Percentiles rank a stretch among this genome's conserved stretches.
phyloP scores from a whole-genome alignment of 2,329 filamentous ascomycete species.

The Stromatinia cepivora region DNA sequence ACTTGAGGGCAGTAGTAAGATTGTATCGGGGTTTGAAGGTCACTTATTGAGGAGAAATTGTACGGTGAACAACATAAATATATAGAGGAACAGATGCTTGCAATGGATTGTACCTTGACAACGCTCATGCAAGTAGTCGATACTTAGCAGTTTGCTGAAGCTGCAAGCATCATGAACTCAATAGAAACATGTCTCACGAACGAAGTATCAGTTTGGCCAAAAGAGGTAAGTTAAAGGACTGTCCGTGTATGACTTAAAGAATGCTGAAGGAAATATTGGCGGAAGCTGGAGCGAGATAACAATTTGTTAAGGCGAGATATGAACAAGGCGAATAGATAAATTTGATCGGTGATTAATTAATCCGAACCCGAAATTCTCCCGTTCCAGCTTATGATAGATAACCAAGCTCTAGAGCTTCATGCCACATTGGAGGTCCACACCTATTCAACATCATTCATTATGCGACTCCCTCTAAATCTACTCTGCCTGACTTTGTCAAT shows the following conservation, averaged over 20 bases:
- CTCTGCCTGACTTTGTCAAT: constrained; percentile 38
- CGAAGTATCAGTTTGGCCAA: neutral
- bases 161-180: neutral
- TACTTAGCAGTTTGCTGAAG: neutral
- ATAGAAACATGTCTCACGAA: no score
- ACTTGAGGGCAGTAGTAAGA: no score
- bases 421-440: constrained; percentile 19
- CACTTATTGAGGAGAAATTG: no score
- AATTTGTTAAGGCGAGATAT: neutral
- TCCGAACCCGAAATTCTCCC: neutral
- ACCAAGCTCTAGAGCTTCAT: constrained; percentile 21
- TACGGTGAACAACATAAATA: neutral
- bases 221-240: neutral
- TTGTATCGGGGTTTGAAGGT: no score
- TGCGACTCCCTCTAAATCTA: constrained; percentile 39
- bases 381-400: neutral
- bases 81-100: neutral
- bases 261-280: neutral
- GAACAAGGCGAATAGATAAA: neutral
- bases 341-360: neutral
- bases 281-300: neutral
- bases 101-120: neutral
- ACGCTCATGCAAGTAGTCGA: neutral
- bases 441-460: constrained; percentile 22
- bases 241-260: neutral